A percentile compares a stretch with the other conserved stretches of the same genome.
Evolutionary conservation across 106 monocot species (phyloP).

Genomic region (Dendrobium catenatum): DNA sequence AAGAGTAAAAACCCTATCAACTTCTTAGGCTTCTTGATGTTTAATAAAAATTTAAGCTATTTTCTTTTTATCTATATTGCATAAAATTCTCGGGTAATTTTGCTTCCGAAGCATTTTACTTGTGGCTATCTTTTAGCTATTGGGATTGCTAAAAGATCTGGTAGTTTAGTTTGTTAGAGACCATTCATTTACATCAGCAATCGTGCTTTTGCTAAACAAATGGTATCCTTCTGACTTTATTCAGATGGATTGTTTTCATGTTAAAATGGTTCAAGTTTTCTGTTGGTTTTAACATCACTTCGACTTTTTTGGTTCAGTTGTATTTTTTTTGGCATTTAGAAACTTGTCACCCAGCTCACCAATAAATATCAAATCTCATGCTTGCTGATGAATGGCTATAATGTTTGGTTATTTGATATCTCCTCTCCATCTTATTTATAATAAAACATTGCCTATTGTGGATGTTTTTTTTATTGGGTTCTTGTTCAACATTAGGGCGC

Average conservation of each 20-base stretch:
- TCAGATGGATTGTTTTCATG: neutral
- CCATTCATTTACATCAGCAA: neutral
- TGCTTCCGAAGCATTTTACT: too few relatives aligned
- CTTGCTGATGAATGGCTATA: too few relatives aligned
- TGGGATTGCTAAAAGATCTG: neutral
- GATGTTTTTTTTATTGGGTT: neutral
- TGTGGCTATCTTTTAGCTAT: neutral
- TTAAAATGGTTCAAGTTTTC: neutral
- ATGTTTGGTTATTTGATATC: neutral
- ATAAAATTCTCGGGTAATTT: too few relatives aligned
- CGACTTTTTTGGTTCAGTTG: neutral
- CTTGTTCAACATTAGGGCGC: conserved; percentile 17
- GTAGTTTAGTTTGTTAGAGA: neutral
- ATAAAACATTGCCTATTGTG: neutral
- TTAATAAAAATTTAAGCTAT: too few relatives aligned
- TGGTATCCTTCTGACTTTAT: neutral
- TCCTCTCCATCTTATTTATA: neutral
- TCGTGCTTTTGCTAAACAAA: neutral
- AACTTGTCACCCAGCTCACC: neutral
- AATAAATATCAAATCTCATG: neutral
- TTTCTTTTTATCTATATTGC: too few relatives aligned
- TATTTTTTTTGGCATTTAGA: neutral
- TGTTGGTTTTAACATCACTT: neutral
- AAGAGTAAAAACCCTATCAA: too few relatives aligned
- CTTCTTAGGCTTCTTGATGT: too few relatives aligned